Evolutionary conservation across 805 yeast genomes (phyloP), one percentile per base, ranked within the genome.

Genomic region (Yamadazyma akitaensis): DNA sequence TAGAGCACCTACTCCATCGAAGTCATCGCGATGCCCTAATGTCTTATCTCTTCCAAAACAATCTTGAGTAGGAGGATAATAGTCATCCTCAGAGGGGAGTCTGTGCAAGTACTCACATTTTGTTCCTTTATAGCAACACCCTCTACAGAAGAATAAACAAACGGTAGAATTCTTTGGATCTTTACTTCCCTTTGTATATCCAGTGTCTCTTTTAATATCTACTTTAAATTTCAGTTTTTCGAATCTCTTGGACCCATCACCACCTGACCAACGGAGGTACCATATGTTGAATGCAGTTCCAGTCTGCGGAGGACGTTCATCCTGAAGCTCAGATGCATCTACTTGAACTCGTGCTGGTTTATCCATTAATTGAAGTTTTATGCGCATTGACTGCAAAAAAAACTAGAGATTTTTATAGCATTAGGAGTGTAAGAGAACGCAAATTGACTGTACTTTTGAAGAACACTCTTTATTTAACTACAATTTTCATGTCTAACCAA

Each of bases 41-140:
- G 85, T 85, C 62, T 86, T 88, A 58, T 88, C 96, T 49, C 99
- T 70, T 1, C 97, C 98, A 72, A 92, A 92, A 58, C 97, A 91
- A 65, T 92, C 99, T 21, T 80, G 73, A 0, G 89, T 80, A 1
- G 84, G 75, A 2, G 82, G 75, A 39, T 72, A 72, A 33, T 71
- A 63, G 57, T 91, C 97, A 6, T 63, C 58, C 0, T 73, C 77
- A 3, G 56, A 47, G 0, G 99, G 98, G 6, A 87, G 60, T 43
- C 96, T 70, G 62, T 92, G 99, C 28, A 85, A 65, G 61, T 80
- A 91, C 14, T 76, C 77, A 62, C 99, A 92, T 37, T 80, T 75
- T 43, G 73, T 75, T 2, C 97, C 98, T 49, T 80, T 76, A 43
- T 81, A 78, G 59, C 99, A 92, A 62, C 88, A 77, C 0, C 98